A percentile compares a stretch with the other conserved stretches of the same genome.
phyloP scores from a whole-genome alignment of 164 flowering plant species.

The Houttuynia cordata region DNA sequence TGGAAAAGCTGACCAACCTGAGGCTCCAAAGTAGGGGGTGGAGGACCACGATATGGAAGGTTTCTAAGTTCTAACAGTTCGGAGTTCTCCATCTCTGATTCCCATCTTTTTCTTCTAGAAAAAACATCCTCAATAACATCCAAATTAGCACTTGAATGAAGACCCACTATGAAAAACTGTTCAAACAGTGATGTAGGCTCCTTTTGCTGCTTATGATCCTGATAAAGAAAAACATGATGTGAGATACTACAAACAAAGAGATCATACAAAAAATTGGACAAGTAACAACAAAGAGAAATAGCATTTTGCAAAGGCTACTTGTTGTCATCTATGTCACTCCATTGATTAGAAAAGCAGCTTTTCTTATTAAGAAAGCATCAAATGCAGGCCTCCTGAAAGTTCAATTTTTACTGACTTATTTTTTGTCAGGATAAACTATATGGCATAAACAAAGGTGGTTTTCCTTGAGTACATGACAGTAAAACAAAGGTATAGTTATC shows the following conservation, averaged over 20 bases:
- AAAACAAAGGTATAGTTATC: no score
- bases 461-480: no score
- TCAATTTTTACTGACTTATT: no score
- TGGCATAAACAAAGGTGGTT: no score
- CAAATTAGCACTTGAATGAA: conserved; percentile 71
- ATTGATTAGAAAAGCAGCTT: no score
- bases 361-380: no score
- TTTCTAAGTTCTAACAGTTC: conserved; percentile 29
- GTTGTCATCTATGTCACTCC: no score
- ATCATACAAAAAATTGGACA: no score
- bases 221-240: conserved; percentile 16
- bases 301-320: no score
- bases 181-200: conserved; percentile 80
- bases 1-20: conserved; percentile 35
- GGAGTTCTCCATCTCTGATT: conserved; percentile 36
- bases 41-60: conserved; percentile 30
- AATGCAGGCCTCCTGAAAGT: no score
- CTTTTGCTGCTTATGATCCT: conserved; percentile 48
- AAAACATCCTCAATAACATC: conserved; percentile 65
- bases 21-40: conserved; percentile 62
- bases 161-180: conserved; percentile 80
- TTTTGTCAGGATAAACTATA: no score
- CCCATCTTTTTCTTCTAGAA: conserved; percentile 73
- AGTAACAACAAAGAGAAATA: no score
- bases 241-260: neutral